A percentile compares a stretch with the other conserved stretches of the same genome.
phyloP scores from a whole-genome alignment of 805 yeast genomes.

The Monosporozyma servazzii region DNA sequence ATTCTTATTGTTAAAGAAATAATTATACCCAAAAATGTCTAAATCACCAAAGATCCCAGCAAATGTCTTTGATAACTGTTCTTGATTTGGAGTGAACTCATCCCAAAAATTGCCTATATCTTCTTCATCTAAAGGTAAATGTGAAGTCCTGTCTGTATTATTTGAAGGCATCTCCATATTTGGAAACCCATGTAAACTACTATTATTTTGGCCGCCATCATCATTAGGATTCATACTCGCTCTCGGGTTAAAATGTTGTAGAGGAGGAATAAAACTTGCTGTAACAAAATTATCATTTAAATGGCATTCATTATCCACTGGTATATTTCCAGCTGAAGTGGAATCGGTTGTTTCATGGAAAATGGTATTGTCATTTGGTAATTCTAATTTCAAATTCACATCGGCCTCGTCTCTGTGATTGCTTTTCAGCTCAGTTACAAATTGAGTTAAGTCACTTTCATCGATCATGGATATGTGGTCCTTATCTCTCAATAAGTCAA shows the following conservation, averaged over 20 bases:
- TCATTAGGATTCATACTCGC: background rate
- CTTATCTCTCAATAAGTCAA: conserved; percentile 13
- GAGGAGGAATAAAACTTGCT: background rate
- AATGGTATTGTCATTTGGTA: background rate
- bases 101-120: background rate
- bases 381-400: background rate
- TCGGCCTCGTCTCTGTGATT: background rate
- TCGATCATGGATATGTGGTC: conserved; percentile 10
- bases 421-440: background rate
- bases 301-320: background rate
- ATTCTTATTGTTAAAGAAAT: conserved; percentile 5
- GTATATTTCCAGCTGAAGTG: background rate
- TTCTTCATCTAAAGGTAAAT: background rate
- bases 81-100: background rate
- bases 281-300: background rate
- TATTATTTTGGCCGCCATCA: background rate
- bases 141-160: background rate
- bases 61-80: conserved; percentile 1
- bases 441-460: background rate
- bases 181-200: background rate
- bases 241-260: background rate
- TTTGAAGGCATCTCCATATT: background rate
- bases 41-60: conserved; percentile 20
- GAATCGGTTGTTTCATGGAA: background rate
- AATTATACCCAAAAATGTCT: conserved; percentile 20